phyloP scores from a whole-genome alignment of 768 basidiomycete species.

The Auriculariales sp. region DNA sequence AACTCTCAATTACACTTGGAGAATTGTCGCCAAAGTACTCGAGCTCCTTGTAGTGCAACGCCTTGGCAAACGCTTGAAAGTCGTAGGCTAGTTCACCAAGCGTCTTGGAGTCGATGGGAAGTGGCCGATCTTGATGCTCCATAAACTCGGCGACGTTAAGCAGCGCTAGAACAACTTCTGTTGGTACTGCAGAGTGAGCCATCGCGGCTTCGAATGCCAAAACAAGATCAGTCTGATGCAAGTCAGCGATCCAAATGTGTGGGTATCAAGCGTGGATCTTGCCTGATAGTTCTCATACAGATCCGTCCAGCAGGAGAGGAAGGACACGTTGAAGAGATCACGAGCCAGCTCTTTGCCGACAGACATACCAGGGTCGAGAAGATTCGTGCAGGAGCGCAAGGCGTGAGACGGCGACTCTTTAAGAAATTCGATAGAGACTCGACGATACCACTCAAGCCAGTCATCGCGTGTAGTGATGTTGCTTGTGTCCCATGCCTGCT shows the following conservation, averaged over 20 bases:
- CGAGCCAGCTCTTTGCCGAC: slow-evolving; percentile 52
- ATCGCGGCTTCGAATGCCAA: slow-evolving; percentile 79
- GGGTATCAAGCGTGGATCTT: too few species aligned
- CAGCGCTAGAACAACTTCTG: slow-evolving; percentile 81
- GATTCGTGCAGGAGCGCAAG: slow-evolving; percentile 86
- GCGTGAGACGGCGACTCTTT: slow-evolving; percentile 97
- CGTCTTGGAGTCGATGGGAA: slow-evolving; percentile 86
- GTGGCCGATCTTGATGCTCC: slow-evolving; percentile 94
- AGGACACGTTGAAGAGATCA: slow-evolving; percentile 95
- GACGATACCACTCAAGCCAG: slow-evolving; percentile 93
- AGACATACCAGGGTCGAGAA: slow-evolving; percentile 49
- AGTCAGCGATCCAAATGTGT: not conserved
- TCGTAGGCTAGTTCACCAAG: slow-evolving; percentile 89
- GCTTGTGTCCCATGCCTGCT: slow-evolving; percentile 89
- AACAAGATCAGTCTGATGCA: slow-evolving; percentile 77
- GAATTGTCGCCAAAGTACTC: slow-evolving; percentile 92
- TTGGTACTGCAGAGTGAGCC: slow-evolving; percentile 57
- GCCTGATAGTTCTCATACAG: slow-evolving; percentile 96
- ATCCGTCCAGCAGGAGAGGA: slow-evolving; percentile 94
- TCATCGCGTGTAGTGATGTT: slow-evolving; percentile 65
- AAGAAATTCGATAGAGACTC: slow-evolving; percentile 89
- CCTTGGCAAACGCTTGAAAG: slow-evolving; percentile 92
- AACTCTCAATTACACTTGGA: slow-evolving; percentile 78
- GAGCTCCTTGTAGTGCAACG: slow-evolving; percentile 94
- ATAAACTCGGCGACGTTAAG: slow-evolving; percentile 95